Conservation (phyloP, 1,284 basidiomycete genomes). For the Coniophora puteana region DNA sequence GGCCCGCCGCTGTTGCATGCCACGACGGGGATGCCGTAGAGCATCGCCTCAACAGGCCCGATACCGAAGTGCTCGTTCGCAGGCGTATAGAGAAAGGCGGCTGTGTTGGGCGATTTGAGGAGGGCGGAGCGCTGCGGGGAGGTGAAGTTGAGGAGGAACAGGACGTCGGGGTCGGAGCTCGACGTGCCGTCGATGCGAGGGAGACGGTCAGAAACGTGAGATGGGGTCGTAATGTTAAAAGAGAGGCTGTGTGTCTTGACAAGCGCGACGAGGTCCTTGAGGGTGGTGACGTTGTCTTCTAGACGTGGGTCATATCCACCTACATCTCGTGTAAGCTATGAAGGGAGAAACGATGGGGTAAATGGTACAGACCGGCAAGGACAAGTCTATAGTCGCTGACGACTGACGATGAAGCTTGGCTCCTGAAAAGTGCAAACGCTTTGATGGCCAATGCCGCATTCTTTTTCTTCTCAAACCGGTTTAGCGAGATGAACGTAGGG, state of each 20-base stretch:
- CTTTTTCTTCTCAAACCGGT: slow-evolving; percentile 97
- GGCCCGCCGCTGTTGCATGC: slow-evolving; percentile 92
- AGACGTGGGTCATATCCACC: slow-evolving; percentile 76
- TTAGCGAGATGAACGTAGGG: slow-evolving; percentile 85
- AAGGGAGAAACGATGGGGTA: not conserved
- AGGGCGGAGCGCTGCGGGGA: slow-evolving; percentile 76
- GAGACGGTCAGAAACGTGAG: slow-evolving; percentile 30
- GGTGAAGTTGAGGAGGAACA: slow-evolving; percentile 87
- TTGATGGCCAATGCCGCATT: slow-evolving; percentile 81
- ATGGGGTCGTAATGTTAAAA: slow-evolving; percentile 50
- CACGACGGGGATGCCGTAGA: slow-evolving; percentile 85
- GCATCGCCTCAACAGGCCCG: slow-evolving; percentile 94
- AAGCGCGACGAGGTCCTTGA: slow-evolving; percentile 53
- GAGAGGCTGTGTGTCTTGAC: slow-evolving; percentile 48
- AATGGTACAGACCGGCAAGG: slow-evolving; percentile 60
- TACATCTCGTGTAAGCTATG: slow-evolving; percentile 15
- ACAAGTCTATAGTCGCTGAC: slow-evolving; percentile 53
- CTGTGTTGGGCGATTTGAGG: slow-evolving; percentile 60
- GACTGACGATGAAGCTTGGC: slow-evolving; percentile 12
- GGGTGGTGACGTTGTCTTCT: slow-evolving; percentile 67
- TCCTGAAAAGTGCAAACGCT: slow-evolving; percentile 61
- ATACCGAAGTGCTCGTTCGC: slow-evolving; percentile 97
- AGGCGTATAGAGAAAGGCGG: slow-evolving; percentile 89
- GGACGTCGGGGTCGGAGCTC: slow-evolving; percentile 50
- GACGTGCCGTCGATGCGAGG: slow-evolving; percentile 35